These are phyloP conservation scores for Adansonia madagascariensis DNA, from an alignment of 441 rosid genomes.

Conservation along the genomic window DNA sequence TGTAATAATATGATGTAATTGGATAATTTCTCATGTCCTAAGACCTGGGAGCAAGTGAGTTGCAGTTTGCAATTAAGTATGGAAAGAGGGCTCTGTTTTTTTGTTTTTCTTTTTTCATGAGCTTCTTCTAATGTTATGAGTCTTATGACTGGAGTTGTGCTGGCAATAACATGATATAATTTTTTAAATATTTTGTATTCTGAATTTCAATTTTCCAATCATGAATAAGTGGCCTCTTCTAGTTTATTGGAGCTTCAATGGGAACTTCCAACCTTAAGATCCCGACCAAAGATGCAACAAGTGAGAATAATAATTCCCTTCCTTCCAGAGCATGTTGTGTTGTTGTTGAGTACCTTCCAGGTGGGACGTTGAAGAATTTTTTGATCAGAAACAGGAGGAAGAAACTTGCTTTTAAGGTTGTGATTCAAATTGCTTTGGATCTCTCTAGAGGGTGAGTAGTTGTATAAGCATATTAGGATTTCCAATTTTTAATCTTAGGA, in stretches of 20 bases:
- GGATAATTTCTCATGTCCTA: neutral
- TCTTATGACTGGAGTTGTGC: neutral
- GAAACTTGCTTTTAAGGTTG: conserved; percentile 63
- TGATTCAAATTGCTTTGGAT: conserved; percentile 68
- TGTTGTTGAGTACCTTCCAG: conserved; percentile 67
- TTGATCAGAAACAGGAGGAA: conserved; percentile 56
- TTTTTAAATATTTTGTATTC: conserved; percentile 24
- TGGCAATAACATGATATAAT: neutral
- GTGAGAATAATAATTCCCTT: conserved; percentile 45
- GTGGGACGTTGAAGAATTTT: conserved; percentile 62
- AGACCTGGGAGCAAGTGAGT: neutral
- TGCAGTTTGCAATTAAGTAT: neutral
- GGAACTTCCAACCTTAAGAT: conserved; percentile 69
- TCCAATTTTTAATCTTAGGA: neutral
- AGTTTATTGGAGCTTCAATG: conserved; percentile 71
- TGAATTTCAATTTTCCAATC: conserved; percentile 6
- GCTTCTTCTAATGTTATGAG: conserved; percentile 2
- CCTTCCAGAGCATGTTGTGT: conserved; percentile 76
- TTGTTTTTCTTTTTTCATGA: neutral
- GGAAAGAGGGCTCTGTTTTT: neutral
- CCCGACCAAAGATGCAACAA: conserved; percentile 41
- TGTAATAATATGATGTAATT: neutral
- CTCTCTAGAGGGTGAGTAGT: conserved; percentile 65
- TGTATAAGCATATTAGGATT: neutral
- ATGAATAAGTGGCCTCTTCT: conserved; percentile 15